Percentiles rank a stretch among this genome's conserved stretches.
Evolutionary conservation across 768 basidiomycete genomes (phyloP).

Genomic region (Gymnopilus junonius): DNA sequence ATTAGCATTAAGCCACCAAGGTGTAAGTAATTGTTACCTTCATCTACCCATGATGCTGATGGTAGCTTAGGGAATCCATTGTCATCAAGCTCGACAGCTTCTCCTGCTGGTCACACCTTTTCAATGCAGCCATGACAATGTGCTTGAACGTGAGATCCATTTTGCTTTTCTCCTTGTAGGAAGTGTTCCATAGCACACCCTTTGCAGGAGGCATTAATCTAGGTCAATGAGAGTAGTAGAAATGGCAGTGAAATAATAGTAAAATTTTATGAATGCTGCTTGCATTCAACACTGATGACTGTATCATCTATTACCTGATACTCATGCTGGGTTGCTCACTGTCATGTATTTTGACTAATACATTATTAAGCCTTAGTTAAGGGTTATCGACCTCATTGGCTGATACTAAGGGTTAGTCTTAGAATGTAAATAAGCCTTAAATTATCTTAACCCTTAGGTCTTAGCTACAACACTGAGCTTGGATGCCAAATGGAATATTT

Average conservation of each 20-base stretch:
- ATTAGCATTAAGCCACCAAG: no score
- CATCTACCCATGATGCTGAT: constrained; percentile 19
- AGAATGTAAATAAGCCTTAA: constrained; percentile 19
- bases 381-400: constrained; percentile 8
- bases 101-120: constrained; percentile 9
- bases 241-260: no score
- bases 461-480: constrained; percentile 33
- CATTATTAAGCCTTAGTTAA: constrained; percentile 18
- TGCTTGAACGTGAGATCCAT: constrained; percentile 23
- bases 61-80: constrained; percentile 14
- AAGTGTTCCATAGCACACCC: constrained; percentile 25
- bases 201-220: no score
- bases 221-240: no score
- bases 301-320: no score
- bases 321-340: no score
- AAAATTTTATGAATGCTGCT: no score
- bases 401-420: constrained; percentile 20
- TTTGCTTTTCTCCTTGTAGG: constrained; percentile 23
- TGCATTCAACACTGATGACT: no score
- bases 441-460: no score
- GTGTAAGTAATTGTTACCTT: constrained; percentile 12
- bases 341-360: neutral
- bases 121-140: constrained; percentile 26
- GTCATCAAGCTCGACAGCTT: constrained; percentile 14
- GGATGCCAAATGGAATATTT: no score